These are phyloP conservation scores for Claviceps africana DNA, from an alignment of 2,329 filamentous ascomycete species.

Conservation along the genomic window DNA sequence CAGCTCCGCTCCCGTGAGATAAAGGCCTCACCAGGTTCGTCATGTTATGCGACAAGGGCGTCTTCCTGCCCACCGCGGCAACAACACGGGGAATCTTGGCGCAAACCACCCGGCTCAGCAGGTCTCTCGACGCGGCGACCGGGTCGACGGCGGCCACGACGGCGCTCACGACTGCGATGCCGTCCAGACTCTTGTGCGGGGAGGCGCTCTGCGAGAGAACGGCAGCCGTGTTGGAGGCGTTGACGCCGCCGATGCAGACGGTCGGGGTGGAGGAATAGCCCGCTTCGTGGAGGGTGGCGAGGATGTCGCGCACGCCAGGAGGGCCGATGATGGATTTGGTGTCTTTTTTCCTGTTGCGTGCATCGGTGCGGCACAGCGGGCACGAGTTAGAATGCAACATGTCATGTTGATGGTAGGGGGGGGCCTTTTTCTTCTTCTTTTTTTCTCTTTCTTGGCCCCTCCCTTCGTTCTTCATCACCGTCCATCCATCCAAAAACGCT, in stretches of 20 bases:
- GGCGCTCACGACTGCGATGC: constrained; percentile 79
- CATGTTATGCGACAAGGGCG: constrained; percentile 87
- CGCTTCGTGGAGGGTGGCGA: constrained; percentile 39
- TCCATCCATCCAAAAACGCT: background rate
- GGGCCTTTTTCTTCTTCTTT: background rate
- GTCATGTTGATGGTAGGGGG: background rate
- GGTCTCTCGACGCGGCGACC: constrained; percentile 42
- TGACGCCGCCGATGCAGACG: constrained; percentile 84
- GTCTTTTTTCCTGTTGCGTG: constrained; percentile 55
- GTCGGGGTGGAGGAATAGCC: constrained; percentile 37
- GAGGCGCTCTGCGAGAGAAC: constrained; percentile 53
- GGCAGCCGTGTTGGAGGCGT: constrained; percentile 57
- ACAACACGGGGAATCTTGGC: constrained; percentile 41
- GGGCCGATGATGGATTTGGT: constrained; percentile 53
- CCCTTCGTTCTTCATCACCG: background rate
- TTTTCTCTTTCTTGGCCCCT: too few species aligned
- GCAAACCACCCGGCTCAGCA: constrained; percentile 33
- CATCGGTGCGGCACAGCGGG: background rate
- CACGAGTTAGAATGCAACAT: background rate
- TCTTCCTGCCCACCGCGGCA: constrained; percentile 42
- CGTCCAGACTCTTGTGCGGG: constrained; percentile 50
- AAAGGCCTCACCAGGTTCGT: constrained; percentile 56
- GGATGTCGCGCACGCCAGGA: constrained; percentile 38
- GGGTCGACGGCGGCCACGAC: constrained; percentile 64
- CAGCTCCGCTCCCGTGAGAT: too few species aligned